Conservation (phyloP, 1,284 basidiomycete species). For the Nidula niveotomentosa region DNA sequence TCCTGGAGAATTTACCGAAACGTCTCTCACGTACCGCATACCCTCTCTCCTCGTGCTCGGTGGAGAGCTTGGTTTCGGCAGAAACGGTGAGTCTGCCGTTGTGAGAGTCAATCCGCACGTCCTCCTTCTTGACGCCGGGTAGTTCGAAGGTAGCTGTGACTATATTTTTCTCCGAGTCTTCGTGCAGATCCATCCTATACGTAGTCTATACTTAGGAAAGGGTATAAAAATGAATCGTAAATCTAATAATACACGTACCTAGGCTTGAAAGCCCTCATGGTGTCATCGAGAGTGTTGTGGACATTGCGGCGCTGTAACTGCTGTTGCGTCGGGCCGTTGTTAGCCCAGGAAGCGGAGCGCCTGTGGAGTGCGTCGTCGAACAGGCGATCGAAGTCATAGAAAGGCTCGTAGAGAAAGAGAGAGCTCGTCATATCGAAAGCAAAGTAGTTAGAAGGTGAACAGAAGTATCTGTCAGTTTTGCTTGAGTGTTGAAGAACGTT, state of each 20-base stretch:
- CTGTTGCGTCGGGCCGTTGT: neutral
- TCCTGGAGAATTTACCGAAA: conserved; percentile 33
- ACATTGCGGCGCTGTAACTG: conserved; percentile 1
- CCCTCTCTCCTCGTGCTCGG: conserved; percentile 23
- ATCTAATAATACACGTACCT: conserved; percentile 5
- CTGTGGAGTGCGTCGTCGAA: conserved; percentile 21
- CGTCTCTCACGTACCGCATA: conserved; percentile 35
- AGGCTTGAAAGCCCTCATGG: conserved; percentile 15
- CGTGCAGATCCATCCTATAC: conserved; percentile 29
- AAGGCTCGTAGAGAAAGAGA: conserved; percentile 25
- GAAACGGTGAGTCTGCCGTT: conserved; percentile 35
- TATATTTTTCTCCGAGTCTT: conserved; percentile 29
- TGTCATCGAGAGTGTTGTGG: conserved; percentile 2
- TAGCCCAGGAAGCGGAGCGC: conserved; percentile 2
- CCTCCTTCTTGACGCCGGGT: conserved; percentile 39
- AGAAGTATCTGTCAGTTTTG: too few species aligned
- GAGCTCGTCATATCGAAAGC: neutral
- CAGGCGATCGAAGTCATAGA: conserved; percentile 26
- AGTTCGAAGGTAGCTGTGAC: conserved; percentile 42
- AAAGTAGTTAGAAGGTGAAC: too few species aligned
- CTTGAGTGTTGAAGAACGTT: too few species aligned
- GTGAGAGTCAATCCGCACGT: conserved; percentile 35
- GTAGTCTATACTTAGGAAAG: neutral
- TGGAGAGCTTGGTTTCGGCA: conserved; percentile 26
- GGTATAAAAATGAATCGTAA: neutral